Evolutionary conservation across 108 stramenopile species (phyloP).

Genomic region (Phaeodactylum tricornutum): DNA sequence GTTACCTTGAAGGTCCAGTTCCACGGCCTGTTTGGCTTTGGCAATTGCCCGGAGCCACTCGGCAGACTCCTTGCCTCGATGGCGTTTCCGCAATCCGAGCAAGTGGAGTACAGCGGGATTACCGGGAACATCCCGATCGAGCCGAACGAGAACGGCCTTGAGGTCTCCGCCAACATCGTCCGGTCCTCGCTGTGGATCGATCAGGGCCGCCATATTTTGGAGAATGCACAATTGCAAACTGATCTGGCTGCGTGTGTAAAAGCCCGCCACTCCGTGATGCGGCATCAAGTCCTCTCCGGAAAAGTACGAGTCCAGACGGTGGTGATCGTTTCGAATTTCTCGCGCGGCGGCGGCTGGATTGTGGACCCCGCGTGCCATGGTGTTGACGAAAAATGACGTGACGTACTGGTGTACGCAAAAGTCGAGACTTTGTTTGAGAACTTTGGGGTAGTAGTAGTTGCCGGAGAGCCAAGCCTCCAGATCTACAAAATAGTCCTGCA

Average conservation of each 20-base stretch:
- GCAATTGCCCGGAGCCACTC: conserved; percentile 1
- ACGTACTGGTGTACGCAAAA: conserved; percentile 2
- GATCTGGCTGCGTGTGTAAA: neutral
- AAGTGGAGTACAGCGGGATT: conserved; percentile 2
- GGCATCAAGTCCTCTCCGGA: neutral
- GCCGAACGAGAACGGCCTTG: neutral
- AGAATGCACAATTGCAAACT: neutral
- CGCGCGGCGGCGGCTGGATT: neutral
- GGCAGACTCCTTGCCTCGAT: neutral
- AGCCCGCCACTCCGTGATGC: neutral
- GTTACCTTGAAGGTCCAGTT: no score
- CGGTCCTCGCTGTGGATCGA: neutral
- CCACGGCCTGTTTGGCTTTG: neutral
- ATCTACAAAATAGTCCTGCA: conserved; percentile 6
- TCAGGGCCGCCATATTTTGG: neutral
- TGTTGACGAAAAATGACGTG: conserved; percentile 7
- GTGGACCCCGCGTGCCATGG: neutral
- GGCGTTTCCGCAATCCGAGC: conserved; percentile 2
- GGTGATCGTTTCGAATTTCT: neutral
- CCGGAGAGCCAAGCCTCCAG: conserved; percentile 1
- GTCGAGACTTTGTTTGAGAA: conserved; percentile 4
- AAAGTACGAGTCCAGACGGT: neutral
- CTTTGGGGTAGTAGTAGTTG: conserved; percentile 6
- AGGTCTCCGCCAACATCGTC: neutral
- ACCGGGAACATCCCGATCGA: neutral